Evolutionary conservation across 1,139 yeast genomes (phyloP).

Genomic region (Yamadazyma triangularis): DNA sequence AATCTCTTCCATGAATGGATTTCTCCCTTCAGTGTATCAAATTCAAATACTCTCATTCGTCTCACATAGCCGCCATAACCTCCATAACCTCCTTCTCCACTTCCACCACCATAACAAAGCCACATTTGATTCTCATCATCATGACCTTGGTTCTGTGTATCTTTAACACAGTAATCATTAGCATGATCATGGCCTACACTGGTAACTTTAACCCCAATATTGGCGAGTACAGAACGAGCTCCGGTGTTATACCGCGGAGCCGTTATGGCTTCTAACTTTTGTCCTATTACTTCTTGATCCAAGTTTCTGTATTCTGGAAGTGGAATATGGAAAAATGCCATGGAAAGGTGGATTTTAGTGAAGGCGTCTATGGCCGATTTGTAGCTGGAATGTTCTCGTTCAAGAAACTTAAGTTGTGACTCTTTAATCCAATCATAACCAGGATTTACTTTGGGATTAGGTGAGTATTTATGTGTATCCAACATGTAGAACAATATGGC

Average conservation of each 20-base stretch:
- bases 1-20: constrained; percentile 72
- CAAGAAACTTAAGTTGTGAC: constrained; percentile 61
- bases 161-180: constrained; percentile 78
- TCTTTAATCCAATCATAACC: constrained; percentile 88
- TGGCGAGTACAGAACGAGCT: constrained; percentile 52
- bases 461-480: constrained; percentile 76
- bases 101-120: constrained; percentile 92
- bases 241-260: constrained; percentile 72
- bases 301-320: constrained; percentile 69
- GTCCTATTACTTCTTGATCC: constrained; percentile 53
- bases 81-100: constrained; percentile 93
- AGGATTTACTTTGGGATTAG: constrained; percentile 57
- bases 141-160: constrained; percentile 24
- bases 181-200: constrained; percentile 94
- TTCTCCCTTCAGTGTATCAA: constrained; percentile 50
- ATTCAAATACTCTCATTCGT: constrained; percentile 65
- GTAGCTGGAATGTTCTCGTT: constrained; percentile 31
- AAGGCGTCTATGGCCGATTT: constrained; percentile 27
- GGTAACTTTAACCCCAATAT: constrained; percentile 64
- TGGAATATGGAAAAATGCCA: constrained; percentile 96
- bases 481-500: constrained; percentile 66
- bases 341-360: constrained; percentile 45
- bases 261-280: constrained; percentile 64
- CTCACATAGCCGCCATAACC: constrained; percentile 85
- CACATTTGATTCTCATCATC: constrained; percentile 47